Base-by-base conservation (phyloP, 768 basidiomycete species). In the Krasilnikovozyma curviuscula region DNA sequence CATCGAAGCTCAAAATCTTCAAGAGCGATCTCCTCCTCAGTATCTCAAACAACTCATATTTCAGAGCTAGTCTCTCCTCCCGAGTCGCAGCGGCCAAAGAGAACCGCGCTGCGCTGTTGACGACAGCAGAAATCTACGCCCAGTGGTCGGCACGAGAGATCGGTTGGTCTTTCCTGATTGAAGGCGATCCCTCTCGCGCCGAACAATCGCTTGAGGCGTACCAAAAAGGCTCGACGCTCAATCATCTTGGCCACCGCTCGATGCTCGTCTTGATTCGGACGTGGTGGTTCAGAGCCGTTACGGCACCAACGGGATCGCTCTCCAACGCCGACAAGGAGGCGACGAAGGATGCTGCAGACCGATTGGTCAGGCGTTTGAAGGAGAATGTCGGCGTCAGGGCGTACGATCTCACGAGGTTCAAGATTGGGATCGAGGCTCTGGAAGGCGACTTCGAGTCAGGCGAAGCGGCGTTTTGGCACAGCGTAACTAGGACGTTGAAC, bases 81-180 rank as follows among this genome's bases (percentile, higher is more conserved):
- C 54, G 59, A 31, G 38, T 63, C 8, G 19, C 56, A 5, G 48
- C 55, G 19, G 63, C 63, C 1, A 58, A 54, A 19, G 60, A 63
- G 24, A 59, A 59, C 25, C 45, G 57, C 29, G 57, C 59, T 2
- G 52, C 58, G 2, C 50, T 61, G 8, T 55, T 64, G 32, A 61
- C 61, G 18, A 60, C 61, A 5, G 60, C 63, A 27, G 64, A 64
- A 48, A 57, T 64, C 14, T 65, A 65, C 46, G 39, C 63, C 0
- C 61, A 60, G 0, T 63, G 64, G 64, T 62, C 64, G 10, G 63
- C 64, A 3, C 50, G 59, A 31, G 64, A 65, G 49, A 59, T 65
- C 23, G 64, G 64, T 9, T 63, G 61, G 62, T 61, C 61, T 5
- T 63, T 59, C 53, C 29, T 63, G 9, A 61, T 63, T 31, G 64